Evolutionary conservation across 202 grass and related monocot genomes (phyloP).

Genomic region (Carex sylvatica): DNA sequence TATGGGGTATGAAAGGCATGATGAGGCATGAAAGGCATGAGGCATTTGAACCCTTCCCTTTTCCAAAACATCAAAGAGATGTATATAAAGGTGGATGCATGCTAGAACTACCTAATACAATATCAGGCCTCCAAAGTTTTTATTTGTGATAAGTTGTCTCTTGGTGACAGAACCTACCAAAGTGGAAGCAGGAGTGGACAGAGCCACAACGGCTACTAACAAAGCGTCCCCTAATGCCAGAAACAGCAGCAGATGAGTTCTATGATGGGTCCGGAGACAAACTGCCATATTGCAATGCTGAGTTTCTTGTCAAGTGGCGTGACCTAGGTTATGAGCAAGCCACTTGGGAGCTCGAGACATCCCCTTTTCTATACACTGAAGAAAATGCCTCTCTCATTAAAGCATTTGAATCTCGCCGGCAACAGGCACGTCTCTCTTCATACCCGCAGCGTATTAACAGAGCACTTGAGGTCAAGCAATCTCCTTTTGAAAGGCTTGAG

Average conservation of each 20-base stretch:
- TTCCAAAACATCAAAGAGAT: too few species aligned
- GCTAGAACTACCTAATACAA: too few species aligned
- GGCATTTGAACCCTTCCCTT: too few species aligned
- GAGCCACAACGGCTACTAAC: slow-evolving; percentile 67
- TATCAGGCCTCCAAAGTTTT: too few species aligned
- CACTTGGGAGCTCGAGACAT: slow-evolving; percentile 82
- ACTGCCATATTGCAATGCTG: slow-evolving; percentile 50
- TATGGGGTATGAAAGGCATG: too few species aligned
- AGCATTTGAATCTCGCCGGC: slow-evolving; percentile 42
- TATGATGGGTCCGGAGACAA: slow-evolving; percentile 40
- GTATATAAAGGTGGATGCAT: too few species aligned
- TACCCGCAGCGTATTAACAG: background rate
- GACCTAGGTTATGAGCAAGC: slow-evolving; percentile 70
- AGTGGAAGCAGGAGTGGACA: slow-evolving; percentile 88
- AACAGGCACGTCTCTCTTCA: slow-evolving; percentile 30
- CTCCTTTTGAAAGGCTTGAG: slow-evolving; percentile 46
- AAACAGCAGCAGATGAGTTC: slow-evolving; percentile 50
- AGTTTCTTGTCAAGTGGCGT: slow-evolving; percentile 94
- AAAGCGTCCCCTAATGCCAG: slow-evolving; percentile 61
- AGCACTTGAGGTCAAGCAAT: slow-evolving; percentile 47
- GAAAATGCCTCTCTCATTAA: slow-evolving; percentile 47
- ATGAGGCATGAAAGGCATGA: too few species aligned
- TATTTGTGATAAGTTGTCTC: too few species aligned
- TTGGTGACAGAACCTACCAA: slow-evolving; percentile 26
- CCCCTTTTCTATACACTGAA: slow-evolving; percentile 68